Evolutionary conservation across 495 filamentous ascomycete species (phyloP), one percentile per base, ranked within the genome.

Genomic region (Cudoniella acicularis): DNA sequence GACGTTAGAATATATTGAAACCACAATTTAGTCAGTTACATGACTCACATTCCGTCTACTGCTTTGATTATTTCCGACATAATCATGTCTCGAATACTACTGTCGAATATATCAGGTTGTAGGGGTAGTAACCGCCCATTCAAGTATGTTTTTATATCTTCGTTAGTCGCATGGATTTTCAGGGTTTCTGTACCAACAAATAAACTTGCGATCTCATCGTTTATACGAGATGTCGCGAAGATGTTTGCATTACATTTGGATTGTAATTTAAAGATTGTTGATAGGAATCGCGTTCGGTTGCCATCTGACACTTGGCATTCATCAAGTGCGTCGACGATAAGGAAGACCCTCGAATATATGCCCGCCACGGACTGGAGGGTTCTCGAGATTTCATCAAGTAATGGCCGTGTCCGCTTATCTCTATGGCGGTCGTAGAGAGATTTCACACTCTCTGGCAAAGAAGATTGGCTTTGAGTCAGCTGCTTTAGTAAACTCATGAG

Each of bases 321-420:
- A 59, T 79, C 76, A 3, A 80, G 62, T 45, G 76, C 77, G 54
- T 81, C 77, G 16, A 81, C 56, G 17, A 82, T 59, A 41, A 82
- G 62, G 56, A 74, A 76, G n/a, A 69, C 59, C 41, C 50, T 65
- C 10, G 68, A 66, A 54, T 66, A 73, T 3, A 24, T 52, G 0
- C 51, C 25, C 26, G 53, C 61, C 10, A 72, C 59, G 11, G 61
- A 63, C 2, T 69, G 56, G 6, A 79, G 62, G 47, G 62, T 59
- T 50, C 27, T 61, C 3, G 62, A 65, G 16, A 73, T 27, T 55
- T 75, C 73, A 13, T 67, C 64, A 54, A 71, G 43, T 51, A 62
- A 63, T 50, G 72, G 73, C 16, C 66, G 61, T 45, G 52, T 67
- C 11, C 61, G 63, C 41, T 61, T 56, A 20, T 54, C 52, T 36